Evolutionary conservation across 345 rosid genomes (phyloP).

Genomic region (Hevea brasiliensis): DNA sequence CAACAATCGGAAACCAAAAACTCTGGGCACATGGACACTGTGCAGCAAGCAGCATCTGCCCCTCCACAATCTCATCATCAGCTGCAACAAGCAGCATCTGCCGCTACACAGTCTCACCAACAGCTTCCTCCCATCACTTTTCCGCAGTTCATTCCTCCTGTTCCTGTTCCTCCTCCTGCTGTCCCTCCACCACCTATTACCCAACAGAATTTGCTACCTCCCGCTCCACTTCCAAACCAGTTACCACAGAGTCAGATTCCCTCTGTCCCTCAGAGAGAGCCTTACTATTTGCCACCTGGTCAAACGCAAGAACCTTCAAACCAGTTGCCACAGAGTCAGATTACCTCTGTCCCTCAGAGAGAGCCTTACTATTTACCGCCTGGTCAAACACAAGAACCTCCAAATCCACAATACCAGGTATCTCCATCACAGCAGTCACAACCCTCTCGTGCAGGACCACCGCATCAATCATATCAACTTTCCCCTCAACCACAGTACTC

Average conservation of each 20-base stretch:
- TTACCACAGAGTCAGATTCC: conserved; percentile 52
- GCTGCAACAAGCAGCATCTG: conserved; percentile 50
- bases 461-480: conserved; percentile 59
- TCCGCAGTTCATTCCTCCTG: conserved; percentile 23
- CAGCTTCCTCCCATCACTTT: conserved; percentile 32
- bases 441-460: conserved; percentile 37
- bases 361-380: conserved; percentile 65
- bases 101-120: conserved; percentile 48
- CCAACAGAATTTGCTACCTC: conserved; percentile 54
- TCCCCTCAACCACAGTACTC: conserved; percentile 42
- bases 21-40: conserved; percentile 40
- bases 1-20: conserved; percentile 35
- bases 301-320: conserved; percentile 63
- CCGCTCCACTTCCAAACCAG: conserved; percentile 55
- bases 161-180: conserved; percentile 5
- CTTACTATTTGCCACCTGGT: conserved; percentile 55
- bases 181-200: conserved; percentile 39
- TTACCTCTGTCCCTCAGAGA: conserved; percentile 54
- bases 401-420: conserved; percentile 62
- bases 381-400: conserved; percentile 58
- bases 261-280: conserved; percentile 61
- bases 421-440: conserved; percentile 50
- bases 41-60: conserved; percentile 50
- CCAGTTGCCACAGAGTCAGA: conserved; percentile 56
- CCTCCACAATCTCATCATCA: conserved; percentile 49